Base-by-base conservation (phyloP, 1,284 basidiomycete species). In the Rhodotorula sp. region DNA sequence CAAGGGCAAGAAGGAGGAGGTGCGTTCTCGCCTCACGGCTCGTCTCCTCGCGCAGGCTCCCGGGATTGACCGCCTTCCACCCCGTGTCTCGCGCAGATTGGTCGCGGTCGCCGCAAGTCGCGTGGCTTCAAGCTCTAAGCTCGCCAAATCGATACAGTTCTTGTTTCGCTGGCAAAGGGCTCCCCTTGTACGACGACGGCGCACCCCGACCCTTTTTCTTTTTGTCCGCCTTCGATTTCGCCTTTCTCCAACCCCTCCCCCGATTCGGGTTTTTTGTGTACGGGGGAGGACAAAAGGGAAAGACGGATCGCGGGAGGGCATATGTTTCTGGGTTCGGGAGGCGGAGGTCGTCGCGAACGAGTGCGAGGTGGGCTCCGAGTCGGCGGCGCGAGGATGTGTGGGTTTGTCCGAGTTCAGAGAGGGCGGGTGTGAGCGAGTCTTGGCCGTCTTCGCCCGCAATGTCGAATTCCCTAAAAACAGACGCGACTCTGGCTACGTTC, bases 1-100 rank as follows among this genome's bases (percentile, higher is more conserved):
- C 82, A 97, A 96, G 87, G 95, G 96, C 79, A 91, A 95, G 88
- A 98, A 98, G 83, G 85, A 85, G 82, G 86, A 69, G 67, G 62
- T 68, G 51, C 51, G 65, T 57, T 21, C 10, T 14, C 34, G 18
- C 14, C 39, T 26, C n/a, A 26, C 29, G 29, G 6, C 3, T 10
- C 48, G 29, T 21, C 21, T 10, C 21, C 29, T 23, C 20, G 8
- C 15, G 46, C 15, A 20, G 43, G 10, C 29, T 29, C 29, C 29
- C 29, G 29, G 14, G 6, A 29, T 26, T 46, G 31, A 26, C 39
- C 20, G 10, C 5, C 20, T 52, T 34, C 34, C 39, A 34, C 31
- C 4, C 23, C 16, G 20, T 14, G 20, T 14, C 21, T 12, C 43
- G 3, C 10, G 12, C 52, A 67, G 61, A 68, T 47, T 43, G 67